Base-by-base conservation (phyloP, 2,329 filamentous ascomycete species). In the Periconia sp. region DNA sequence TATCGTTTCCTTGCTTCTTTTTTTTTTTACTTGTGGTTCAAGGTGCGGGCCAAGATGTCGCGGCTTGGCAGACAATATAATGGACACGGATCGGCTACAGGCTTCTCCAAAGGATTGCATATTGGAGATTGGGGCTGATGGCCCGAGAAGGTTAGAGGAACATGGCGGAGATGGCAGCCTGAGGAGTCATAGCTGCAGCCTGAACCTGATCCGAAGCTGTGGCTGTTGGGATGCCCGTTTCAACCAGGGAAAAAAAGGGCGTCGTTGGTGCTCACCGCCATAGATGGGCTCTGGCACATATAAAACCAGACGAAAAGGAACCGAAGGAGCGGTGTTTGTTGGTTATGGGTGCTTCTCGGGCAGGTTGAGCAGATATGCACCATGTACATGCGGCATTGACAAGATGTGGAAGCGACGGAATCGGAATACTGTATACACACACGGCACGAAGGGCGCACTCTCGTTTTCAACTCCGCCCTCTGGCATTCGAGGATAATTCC, bases 381-480 rank as follows among this genome's bases (percentile, higher is more conserved):
- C n/a, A 27, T 27, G 23, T 8, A 27, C 23, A 27, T 27, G 23
- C 23, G 23, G 23, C 23, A 8, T 27, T 27, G 23, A 27, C 23
- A 5, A 27, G 23, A 27, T 27, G 8, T 3, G 8, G 3, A 27
- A 27, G 23, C 23, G 23, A 27, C 23, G 23, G 23, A 27, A 27
- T 27, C 23, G 23, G 23, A 27, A 27, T 27, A 27, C 3, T 8
- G n/a, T n/a, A n/a, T 27, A 27, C 5, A 27, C 23, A n/a, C 8
- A 27, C 23, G 23, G 23, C 23, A 27, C 5, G 23, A 27, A 27
- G 23, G 23, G 23, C 23, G 23, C 23, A 27, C 23, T 27, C 23
- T 27, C 3, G 23, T 40, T 49, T 50, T 53, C 41, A 52, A 59
- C 60, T 61, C 64, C 65, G 66, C 68, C 65, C 64, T 65, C 56